Percentiles rank a stretch among this genome's conserved stretches.
phyloP scores from a whole-genome alignment of 345 rosid species.

The Melaleuca quinquenervia region DNA sequence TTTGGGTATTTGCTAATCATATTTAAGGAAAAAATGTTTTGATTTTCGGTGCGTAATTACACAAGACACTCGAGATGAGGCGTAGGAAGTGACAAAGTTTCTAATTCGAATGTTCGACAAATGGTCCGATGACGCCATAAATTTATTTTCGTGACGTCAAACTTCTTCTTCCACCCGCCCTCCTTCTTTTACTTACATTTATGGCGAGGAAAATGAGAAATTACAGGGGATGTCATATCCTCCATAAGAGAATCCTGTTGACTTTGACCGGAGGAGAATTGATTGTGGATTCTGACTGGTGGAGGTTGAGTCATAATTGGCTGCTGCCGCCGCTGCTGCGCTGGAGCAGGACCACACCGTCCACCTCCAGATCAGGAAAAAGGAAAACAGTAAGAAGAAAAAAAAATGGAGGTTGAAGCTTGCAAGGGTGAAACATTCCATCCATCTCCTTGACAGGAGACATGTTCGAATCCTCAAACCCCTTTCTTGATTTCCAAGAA shows the following conservation, averaged over 20 bases:
- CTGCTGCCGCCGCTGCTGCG: not conserved
- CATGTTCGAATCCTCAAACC: not conserved
- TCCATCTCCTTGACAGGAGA: not conserved
- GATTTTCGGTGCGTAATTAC: not conserved
- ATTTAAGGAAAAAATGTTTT: not conserved
- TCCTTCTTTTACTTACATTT: not conserved
- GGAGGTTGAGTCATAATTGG: not conserved
- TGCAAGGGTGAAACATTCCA: not conserved
- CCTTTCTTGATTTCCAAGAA: not conserved
- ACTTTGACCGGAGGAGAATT: not conserved
- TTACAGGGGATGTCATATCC: not conserved
- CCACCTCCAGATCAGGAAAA: not conserved
- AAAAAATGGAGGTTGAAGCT: not conserved
- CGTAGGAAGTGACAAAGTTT: not conserved
- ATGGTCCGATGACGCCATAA: not conserved
- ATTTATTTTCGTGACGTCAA: not conserved
- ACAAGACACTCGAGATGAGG: not conserved
- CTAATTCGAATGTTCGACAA: not conserved
- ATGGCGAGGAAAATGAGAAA: not conserved
- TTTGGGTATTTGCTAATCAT: fast-evolving
- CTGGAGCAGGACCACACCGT: not conserved
- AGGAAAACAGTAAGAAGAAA: not conserved
- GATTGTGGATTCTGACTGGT: not conserved
- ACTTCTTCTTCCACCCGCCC: not conserved
- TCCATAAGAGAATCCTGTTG: not conserved